Conservation (phyloP, 1,284 basidiomycete species). For the Phylloboletellus chloephorus region DNA sequence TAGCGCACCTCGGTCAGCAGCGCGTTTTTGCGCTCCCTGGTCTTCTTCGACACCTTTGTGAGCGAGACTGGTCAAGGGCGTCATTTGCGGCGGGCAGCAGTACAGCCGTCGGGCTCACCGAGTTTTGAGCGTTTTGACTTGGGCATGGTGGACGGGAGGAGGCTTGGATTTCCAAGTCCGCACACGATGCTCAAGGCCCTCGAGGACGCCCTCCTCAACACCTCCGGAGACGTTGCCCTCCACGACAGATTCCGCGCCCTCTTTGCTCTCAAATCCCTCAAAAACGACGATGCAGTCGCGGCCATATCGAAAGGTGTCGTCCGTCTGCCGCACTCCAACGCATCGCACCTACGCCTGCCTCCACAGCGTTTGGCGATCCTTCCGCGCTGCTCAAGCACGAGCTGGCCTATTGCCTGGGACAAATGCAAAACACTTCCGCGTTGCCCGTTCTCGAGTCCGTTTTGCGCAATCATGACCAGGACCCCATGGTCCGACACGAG, state of each 20-base stretch:
- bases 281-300: slow-evolving; percentile 72
- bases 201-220: slow-evolving; percentile 73
- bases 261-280: slow-evolving; percentile 89
- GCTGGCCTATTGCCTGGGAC: slow-evolving; percentile 94
- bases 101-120: slow-evolving; percentile 41
- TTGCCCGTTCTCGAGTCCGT: slow-evolving; percentile 78
- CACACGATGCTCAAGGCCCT: slow-evolving; percentile 45
- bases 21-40: slow-evolving; percentile 78
- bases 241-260: slow-evolving; percentile 90
- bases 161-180: slow-evolving; percentile 31
- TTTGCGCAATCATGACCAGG: slow-evolving; percentile 65
- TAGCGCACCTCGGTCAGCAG: slow-evolving; percentile 74
- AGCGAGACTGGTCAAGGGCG: slow-evolving; percentile 51
- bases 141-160: slow-evolving; percentile 55
- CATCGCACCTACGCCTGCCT: slow-evolving; percentile 2
- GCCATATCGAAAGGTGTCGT: slow-evolving; percentile 80
- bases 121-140: slow-evolving; percentile 84
- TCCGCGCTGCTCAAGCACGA: slow-evolving; percentile 96
- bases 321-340: not conserved
- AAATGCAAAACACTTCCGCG: slow-evolving; percentile 75
- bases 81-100: slow-evolving; percentile 12
- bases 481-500: slow-evolving; percentile 98
- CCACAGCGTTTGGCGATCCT: slow-evolving; percentile 75
- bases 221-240: slow-evolving; percentile 65
- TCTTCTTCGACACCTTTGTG: slow-evolving; percentile 77